Conservation (phyloP, 148 eudicot genomes). For the Gaultheria prostrata region DNA sequence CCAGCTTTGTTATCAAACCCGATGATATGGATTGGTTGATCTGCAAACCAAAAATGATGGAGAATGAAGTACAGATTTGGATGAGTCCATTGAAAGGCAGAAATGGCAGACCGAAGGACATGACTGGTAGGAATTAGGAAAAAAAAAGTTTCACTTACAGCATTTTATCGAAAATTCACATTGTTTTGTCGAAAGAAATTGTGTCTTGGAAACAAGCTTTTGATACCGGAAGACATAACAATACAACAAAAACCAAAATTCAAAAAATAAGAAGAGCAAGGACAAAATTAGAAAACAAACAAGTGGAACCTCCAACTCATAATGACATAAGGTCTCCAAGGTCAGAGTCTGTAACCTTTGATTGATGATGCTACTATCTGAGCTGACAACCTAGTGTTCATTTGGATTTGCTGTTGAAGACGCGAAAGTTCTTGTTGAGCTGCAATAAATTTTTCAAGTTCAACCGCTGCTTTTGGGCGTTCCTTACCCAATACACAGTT, state of each 20-base stretch:
- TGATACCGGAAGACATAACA: background rate
- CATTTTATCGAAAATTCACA: too few species aligned
- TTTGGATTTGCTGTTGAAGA: constrained; percentile 1
- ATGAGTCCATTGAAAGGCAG: too few species aligned
- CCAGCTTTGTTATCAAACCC: background rate
- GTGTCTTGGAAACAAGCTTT: background rate
- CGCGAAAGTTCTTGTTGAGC: background rate
- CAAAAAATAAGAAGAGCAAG: background rate
- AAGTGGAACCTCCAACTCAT: background rate
- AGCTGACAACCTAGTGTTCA: background rate
- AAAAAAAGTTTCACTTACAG: too few species aligned
- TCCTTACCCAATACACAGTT: constrained; percentile 1
- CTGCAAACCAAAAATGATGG: background rate
- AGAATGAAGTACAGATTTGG: background rate
- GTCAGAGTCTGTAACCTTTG: background rate
- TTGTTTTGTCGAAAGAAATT: too few species aligned
- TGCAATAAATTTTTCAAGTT: background rate
- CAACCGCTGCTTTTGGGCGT: background rate
- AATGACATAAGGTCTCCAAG: background rate
- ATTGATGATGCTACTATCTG: constrained; percentile 1
- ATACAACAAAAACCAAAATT: background rate
- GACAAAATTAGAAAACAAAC: background rate
- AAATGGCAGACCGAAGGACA: too few species aligned
- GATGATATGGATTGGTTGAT: background rate
- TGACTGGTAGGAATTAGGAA: too few species aligned